Conservation (phyloP, 2,329 filamentous ascomycete species). For the Tricladium varicosporioides region DNA sequence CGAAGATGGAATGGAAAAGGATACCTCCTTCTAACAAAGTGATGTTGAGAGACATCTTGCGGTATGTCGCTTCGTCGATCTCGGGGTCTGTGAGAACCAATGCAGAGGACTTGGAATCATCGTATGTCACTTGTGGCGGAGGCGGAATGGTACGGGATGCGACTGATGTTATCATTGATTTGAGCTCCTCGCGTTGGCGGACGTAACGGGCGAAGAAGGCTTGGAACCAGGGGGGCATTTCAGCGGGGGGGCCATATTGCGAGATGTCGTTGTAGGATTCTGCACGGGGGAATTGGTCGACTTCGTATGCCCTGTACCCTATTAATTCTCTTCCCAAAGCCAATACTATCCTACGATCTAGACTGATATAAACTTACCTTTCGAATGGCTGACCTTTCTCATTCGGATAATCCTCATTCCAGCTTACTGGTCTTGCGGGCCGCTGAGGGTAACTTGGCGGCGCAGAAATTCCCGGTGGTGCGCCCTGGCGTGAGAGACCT, state of each 20-base stretch:
- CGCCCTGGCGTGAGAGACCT: slow-evolving; percentile 6
- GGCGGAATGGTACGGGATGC: slow-evolving; percentile 24
- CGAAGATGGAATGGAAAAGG: slow-evolving; percentile 75
- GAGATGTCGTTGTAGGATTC: neutral
- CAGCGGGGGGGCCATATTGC: slow-evolving; percentile 33
- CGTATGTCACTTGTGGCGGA: neutral
- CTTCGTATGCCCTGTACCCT: neutral
- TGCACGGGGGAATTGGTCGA: neutral
- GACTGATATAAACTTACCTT: neutral
- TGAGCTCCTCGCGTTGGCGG: slow-evolving; percentile 57
- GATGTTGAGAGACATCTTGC: slow-evolving; percentile 69
- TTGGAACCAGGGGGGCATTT: slow-evolving; percentile 62
- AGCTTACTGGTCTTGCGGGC: neutral
- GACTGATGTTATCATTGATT: slow-evolving; percentile 48
- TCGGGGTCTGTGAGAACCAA: slow-evolving; percentile 17
- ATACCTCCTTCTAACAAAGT: slow-evolving; percentile 75
- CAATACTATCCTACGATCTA: neutral
- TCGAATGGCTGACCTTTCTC: slow-evolving; percentile 10
- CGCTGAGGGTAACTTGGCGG: slow-evolving; percentile 8
- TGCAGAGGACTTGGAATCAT: neutral
- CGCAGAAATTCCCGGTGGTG: slow-evolving; percentile 9
- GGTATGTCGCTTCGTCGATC: slow-evolving; percentile 44
- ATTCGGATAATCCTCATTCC: slow-evolving; percentile 10
- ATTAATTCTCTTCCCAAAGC: neutral
- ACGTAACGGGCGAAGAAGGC: slow-evolving; percentile 63